Base-by-base conservation (phyloP, 2,329 filamentous ascomycete species). In the Trichoderma polysporum region DNA sequence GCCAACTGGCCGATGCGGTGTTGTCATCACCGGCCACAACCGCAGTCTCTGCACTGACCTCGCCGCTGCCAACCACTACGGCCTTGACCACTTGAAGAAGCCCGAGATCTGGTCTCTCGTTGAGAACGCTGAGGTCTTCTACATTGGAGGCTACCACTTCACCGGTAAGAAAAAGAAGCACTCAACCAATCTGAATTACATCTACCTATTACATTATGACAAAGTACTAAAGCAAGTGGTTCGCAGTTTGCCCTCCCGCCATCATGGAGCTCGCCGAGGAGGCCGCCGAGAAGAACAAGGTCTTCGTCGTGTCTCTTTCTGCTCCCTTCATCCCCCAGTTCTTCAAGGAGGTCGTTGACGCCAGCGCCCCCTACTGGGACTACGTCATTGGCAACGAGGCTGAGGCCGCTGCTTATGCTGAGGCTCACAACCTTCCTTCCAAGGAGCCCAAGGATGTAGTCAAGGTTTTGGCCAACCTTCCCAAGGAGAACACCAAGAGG, bases 301-400 rank as follows among this genome's bases (percentile, higher is more conserved):
- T 85, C 69, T 97, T 98, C 80, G 88, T 94, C 74, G 89, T 99
- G 73, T 96, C 93, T 73, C 88, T 99, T 69, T 95, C 93, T 60
- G 95, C 95, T 8, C 95, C 95, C 68, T 99, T 99, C 85, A 97
- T 99, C 76, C 84, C 91, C 45, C 91, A 97, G 78, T 97, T 97
- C 87, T 99, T 98, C 90, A 97, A 97, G 86, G 94, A 97, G 58
- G 91, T 89, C 71, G 88, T 99, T 56, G 93, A 97, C 80, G 89
- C 89, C 74, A 90, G 91, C 64, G 85, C 93, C 62, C 91, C 91
- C 33, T 97, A 97, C 88, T 96, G 93, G 85, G 94, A 98, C 83
- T 96, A 94, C 81, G 85, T 98, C 69, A 91, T 99, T 79, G 94
- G 94, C 76, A 99, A 99, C 83, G 95, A 99, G 88, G 91, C 92